Conservation (phyloP, 805 yeast species). For the Candida hungchunana region DNA sequence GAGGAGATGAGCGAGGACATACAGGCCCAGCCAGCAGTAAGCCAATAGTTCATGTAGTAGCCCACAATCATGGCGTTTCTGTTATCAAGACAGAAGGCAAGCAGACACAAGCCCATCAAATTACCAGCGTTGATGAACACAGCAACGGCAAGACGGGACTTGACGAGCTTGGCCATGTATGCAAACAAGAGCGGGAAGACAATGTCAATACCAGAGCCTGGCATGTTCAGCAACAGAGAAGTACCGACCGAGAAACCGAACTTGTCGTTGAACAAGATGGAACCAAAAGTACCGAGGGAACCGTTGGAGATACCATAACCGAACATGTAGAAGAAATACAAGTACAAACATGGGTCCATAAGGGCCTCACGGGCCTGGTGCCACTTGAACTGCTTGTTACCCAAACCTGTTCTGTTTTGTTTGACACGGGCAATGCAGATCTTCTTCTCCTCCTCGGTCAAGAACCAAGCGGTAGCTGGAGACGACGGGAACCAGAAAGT, state of each 20-base stretch:
- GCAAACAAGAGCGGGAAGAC: constrained; percentile 14
- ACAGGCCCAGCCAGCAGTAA: constrained; percentile 34
- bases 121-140: constrained; percentile 19
- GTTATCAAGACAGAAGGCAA: constrained; percentile 31
- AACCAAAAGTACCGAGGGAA: constrained; percentile 30
- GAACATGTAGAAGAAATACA: constrained; percentile 37
- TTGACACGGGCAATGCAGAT: constrained; percentile 48
- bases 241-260: constrained; percentile 12
- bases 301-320: constrained; percentile 48
- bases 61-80: constrained; percentile 26
- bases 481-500: constrained; percentile 50
- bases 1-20: constrained; percentile 33
- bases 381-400: constrained; percentile 48
- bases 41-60: constrained; percentile 29
- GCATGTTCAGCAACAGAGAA: constrained; percentile 28
- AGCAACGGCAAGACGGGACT: constrained; percentile 22
- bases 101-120: constrained; percentile 29
- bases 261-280: constrained; percentile 11
- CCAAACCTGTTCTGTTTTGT: constrained; percentile 52
- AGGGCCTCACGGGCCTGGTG: constrained; percentile 50
- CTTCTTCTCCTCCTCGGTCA: constrained; percentile 40
- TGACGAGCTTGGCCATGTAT: constrained; percentile 18
- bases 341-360: constrained; percentile 46
- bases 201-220: constrained; percentile 27
- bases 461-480: constrained; percentile 47